Conservation (phyloP, 208 protist species). For the Crithidia acanthocephali region DNA sequence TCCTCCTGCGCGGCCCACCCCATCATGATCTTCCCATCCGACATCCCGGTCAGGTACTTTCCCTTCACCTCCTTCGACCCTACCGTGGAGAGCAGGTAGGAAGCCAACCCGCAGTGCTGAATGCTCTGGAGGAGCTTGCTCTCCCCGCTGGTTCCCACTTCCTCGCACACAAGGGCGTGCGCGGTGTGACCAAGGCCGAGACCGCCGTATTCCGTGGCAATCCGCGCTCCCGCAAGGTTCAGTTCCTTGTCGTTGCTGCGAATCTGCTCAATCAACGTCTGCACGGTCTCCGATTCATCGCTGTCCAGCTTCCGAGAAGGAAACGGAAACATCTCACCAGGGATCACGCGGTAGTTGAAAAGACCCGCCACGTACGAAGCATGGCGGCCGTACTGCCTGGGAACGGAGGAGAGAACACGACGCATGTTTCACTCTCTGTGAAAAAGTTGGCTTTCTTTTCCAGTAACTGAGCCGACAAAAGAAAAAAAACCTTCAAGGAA, state of each 20-base stretch:
- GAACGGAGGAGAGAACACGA: constrained; percentile 32
- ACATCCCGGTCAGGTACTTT: constrained; percentile 89
- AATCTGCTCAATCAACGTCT: constrained; percentile 79
- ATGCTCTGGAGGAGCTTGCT: constrained; percentile 57
- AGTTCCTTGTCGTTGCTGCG: constrained; percentile 66
- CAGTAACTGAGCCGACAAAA: background rate
- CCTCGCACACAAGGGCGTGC: constrained; percentile 80
- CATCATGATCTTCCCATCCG: constrained; percentile 79
- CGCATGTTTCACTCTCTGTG: constrained; percentile 36
- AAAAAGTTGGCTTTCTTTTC: background rate
- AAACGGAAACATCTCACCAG: constrained; percentile 81
- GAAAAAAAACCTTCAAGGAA: background rate
- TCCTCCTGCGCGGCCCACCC: constrained; percentile 78
- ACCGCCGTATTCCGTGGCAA: constrained; percentile 85
- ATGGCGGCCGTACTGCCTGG: constrained; percentile 37
- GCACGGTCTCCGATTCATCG: constrained; percentile 81
- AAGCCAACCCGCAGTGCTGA: constrained; percentile 65
- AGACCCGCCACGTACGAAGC: constrained; percentile 81
- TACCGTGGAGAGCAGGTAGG: constrained; percentile 70
- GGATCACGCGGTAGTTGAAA: constrained; percentile 81
- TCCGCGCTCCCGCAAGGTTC: constrained; percentile 64
- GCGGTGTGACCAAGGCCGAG: constrained; percentile 81
- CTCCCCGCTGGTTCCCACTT: constrained; percentile 65
- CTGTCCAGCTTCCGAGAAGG: constrained; percentile 71
- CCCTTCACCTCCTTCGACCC: constrained; percentile 79